Evolutionary conservation across 129 eudicot genomes (phyloP), one percentile per base, ranked within the genome.

Genomic region (Tagetes patula): DNA sequence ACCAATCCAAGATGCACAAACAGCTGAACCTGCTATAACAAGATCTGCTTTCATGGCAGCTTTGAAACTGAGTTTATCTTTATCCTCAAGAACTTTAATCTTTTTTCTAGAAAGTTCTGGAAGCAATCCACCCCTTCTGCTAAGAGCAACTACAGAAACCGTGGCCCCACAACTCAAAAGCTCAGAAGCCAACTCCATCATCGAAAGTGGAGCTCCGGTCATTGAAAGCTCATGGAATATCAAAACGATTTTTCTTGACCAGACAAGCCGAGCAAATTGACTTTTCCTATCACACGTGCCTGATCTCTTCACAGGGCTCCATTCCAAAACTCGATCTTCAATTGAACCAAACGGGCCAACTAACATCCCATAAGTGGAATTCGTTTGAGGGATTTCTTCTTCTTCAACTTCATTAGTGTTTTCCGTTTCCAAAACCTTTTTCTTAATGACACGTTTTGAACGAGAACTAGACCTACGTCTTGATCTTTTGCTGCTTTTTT

Each of bases 191-290:
- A 95, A 72, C 83, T 95, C 99, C 94, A 95, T 72, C 99, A 95
- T 95, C 2, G 99, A 93, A 67, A 95, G 96, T 11, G 99, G 99
- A 48, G 99, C 99, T 58, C 97, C 99, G 30, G 97, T 95, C 97
- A 95, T 86, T 3, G 99, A 90, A 56, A 95, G 87, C 91, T 95
- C 99, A 14, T 95, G 97, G 59, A 95, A 88, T 69, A 95, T 80
- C 82, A 95, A 56, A 14, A 95, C 88, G 75, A 90, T 88, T 45
- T 86, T 95, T 60, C 97, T 81, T 1, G 99, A 95, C 99, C 99
- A 95, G 74, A 91, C 99, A 38, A 90, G 96, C 45, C 88, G 91
- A 59, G 93, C 91, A 79, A 95, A 95, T 40, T 84, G 91, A 55
- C 96, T 87, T 79, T 84, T 91, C 73, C 97, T 80, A 65, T 90